Evolutionary conservation across 179 eudicot species (phyloP).

Genomic region (Silene coronaria): DNA sequence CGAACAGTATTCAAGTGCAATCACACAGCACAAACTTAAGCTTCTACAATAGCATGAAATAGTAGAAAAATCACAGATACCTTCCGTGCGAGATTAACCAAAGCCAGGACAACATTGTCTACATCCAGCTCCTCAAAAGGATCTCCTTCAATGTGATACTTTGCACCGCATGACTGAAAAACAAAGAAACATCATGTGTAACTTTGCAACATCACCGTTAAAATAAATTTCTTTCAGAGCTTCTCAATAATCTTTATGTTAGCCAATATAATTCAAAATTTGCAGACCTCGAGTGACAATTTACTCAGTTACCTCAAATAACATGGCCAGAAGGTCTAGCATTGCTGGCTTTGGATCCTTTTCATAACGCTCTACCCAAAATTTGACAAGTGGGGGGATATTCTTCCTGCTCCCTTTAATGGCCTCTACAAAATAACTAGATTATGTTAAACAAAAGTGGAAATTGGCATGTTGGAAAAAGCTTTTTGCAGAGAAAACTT

Average conservation of each 20-base stretch:
- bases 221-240: neutral
- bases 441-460: neutral
- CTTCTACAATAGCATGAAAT: neutral
- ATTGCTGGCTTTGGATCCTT: conserved; percentile 65
- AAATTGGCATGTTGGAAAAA: no score
- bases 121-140: conserved; percentile 75
- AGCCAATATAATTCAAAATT: neutral
- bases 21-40: conserved; percentile 2
- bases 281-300: neutral
- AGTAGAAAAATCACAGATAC: conserved; percentile 31
- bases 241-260: neutral
- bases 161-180: conserved; percentile 86
- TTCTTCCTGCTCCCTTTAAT: conserved; percentile 65
- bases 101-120: conserved; percentile 81
- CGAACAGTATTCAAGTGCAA: neutral
- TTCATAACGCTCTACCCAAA: conserved; percentile 85
- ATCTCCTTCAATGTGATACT: conserved; percentile 54
- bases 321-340: conserved; percentile 65
- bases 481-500: neutral
- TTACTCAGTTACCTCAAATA: conserved; percentile 68
- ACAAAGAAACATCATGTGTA: conserved; percentile 19
- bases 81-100: conserved; percentile 73
- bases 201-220: conserved; percentile 9
- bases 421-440: conserved; percentile 45
- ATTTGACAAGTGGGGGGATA: conserved; percentile 65